These are phyloP conservation scores for Acer yangbiense DNA, from an alignment of 345 rosid species.

Conservation along the genomic window DNA sequence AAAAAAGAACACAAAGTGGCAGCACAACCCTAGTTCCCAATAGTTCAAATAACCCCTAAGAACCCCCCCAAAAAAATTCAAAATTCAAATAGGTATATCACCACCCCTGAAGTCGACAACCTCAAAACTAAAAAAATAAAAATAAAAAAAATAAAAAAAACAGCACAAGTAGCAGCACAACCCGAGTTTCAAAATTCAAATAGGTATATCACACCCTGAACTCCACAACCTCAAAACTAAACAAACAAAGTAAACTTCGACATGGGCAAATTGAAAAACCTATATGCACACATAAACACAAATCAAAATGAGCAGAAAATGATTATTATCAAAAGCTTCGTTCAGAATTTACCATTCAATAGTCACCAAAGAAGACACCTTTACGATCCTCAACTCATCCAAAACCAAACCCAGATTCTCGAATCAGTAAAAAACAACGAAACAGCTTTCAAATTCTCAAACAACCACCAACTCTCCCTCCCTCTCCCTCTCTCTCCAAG, in stretches of 20 bases:
- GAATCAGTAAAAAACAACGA: not conserved
- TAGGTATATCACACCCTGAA: not conserved
- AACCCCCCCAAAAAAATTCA: not conserved
- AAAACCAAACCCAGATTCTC: conserved; percentile 13
- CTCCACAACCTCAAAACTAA: conserved; percentile 4
- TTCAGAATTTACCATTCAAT: conserved; percentile 34
- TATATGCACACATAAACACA: not conserved
- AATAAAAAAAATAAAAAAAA: not conserved
- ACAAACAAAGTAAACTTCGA: not conserved
- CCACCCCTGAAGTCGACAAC: not conserved
- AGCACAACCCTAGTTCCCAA: not conserved
- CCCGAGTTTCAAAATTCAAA: not conserved
- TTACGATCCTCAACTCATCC: conserved; percentile 32
- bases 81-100: not conserved
- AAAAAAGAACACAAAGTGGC: not conserved
- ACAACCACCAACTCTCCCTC: conserved; percentile 2
- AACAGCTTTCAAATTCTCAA: conserved; percentile 9
- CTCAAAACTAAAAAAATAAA: conserved; percentile 6
- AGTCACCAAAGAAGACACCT: conserved; percentile 26
- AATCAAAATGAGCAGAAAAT: not conserved
- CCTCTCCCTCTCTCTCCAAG: not conserved
- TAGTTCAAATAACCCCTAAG: not conserved
- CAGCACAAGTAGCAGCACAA: not conserved
- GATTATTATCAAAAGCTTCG: not conserved
- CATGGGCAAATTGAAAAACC: conserved; percentile 5